Conservation (phyloP, 352 stramenopile genomes). For the Phytophthora podocarpi region DNA sequence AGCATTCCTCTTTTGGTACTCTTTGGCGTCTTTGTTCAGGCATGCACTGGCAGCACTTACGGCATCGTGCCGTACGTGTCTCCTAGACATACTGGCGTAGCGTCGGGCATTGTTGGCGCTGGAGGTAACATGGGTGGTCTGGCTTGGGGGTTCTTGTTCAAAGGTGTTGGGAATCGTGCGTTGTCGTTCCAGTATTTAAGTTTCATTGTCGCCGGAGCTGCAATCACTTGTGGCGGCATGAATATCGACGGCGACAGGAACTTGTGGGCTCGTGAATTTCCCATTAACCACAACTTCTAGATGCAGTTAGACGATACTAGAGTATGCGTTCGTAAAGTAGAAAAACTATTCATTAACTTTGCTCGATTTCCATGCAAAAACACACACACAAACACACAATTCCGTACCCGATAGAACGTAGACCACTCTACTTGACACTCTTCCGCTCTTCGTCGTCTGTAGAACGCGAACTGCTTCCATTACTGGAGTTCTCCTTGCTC, state of each 20-base stretch:
- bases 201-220: slow-evolving; percentile 14
- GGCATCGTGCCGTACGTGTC: slow-evolving; percentile 65
- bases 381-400: no score
- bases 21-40: slow-evolving; percentile 87
- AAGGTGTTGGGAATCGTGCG: slow-evolving; percentile 32
- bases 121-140: slow-evolving; percentile 57
- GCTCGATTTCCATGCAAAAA: no score
- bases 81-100: slow-evolving; percentile 38
- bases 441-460: no score
- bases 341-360: no score
- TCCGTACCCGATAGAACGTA: no score
- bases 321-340: no score
- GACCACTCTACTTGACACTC: no score
- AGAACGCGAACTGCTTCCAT: no score
- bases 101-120: slow-evolving; percentile 55
- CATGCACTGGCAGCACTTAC: slow-evolving; percentile 49
- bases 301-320: no score
- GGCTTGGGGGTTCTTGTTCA: slow-evolving; percentile 61
- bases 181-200: slow-evolving; percentile 54
- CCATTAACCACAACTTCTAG: slow-evolving; percentile 3
- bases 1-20: slow-evolving; percentile 82
- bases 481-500: slow-evolving; percentile 2
- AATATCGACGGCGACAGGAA: slow-evolving; percentile 6
- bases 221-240: slow-evolving; percentile 1
- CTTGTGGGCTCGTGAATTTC: slow-evolving; percentile 3